These are phyloP conservation scores for Diplodia sapinea DNA, from an alignment of 2,329 filamentous ascomycete genomes.

Conservation along the genomic window DNA sequence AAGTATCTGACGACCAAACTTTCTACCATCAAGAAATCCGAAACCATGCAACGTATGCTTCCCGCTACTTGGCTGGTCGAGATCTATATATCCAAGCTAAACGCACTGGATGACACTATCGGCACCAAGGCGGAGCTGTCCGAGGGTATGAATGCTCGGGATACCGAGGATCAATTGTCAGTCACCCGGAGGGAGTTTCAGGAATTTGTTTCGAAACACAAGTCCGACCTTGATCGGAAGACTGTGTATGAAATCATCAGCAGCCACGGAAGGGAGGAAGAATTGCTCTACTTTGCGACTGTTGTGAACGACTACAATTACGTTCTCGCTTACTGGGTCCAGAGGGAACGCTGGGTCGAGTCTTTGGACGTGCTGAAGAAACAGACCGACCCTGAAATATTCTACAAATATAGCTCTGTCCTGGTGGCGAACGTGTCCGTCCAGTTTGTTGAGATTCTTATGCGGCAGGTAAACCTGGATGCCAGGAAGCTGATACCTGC, in stretches of 20 bases:
- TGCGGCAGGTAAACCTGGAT: conserved; percentile 85
- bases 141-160: conserved; percentile 71
- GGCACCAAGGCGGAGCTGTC: conserved; percentile 83
- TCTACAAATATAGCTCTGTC: conserved; percentile 97
- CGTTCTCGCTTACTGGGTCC: conserved; percentile 95
- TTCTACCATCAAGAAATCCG: conserved; percentile 77
- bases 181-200: conserved; percentile 79
- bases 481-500: conserved; percentile 90
- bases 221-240: conserved; percentile 83
- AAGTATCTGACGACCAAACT: conserved; percentile 90
- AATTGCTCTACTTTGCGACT: conserved; percentile 89
- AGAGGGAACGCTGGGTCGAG: conserved; percentile 89
- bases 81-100: conserved; percentile 96
- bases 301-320: conserved; percentile 91
- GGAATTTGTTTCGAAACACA: conserved; percentile 85
- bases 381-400: conserved; percentile 89
- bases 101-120: conserved; percentile 91
- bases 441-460: conserved; percentile 92
- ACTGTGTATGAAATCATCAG: conserved; percentile 96
- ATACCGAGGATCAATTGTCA: conserved; percentile 74
- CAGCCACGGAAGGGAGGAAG: conserved; percentile 91
- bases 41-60: conserved; percentile 93
- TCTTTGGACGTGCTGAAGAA: conserved; percentile 88
- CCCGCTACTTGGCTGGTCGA: conserved; percentile 94
- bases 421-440: conserved; percentile 86